Evolutionary conservation across 768 basidiomycete genomes (phyloP).

Genomic region (Kwoniella pini): DNA sequence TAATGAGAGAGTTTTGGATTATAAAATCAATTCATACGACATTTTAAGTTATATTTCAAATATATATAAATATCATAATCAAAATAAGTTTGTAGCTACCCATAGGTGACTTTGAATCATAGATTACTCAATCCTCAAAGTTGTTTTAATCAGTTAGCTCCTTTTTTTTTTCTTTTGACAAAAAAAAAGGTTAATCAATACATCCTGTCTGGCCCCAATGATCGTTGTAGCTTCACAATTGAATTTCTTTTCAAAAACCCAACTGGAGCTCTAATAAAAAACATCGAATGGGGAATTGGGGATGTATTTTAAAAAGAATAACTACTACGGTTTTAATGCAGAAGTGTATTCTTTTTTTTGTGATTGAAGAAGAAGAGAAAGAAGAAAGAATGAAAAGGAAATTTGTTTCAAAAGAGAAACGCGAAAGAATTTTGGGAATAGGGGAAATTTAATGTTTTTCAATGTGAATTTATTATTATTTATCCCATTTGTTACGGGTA

Average conservation of each 20-base stretch:
- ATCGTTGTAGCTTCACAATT: conserved; percentile 26
- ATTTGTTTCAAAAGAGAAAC: neutral
- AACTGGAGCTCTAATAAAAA: no score
- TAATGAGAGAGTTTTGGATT: no score
- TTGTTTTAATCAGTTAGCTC: conserved; percentile 49
- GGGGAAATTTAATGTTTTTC: neutral
- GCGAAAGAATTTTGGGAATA: neutral
- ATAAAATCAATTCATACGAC: no score
- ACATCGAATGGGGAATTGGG: conserved; percentile 37
- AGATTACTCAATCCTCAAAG: conserved; percentile 42
- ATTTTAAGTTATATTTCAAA: no score
- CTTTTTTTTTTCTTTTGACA: neutral
- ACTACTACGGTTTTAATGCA: neutral
- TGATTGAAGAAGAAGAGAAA: conserved; percentile 2
- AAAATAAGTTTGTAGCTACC: conserved; percentile 47
- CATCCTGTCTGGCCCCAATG: conserved; percentile 51
- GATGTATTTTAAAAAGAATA: conserved; percentile 14
- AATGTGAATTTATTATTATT: neutral
- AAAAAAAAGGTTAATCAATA: conserved; percentile 31
- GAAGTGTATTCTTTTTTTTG: conserved; percentile 1
- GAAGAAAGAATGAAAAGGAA: neutral
- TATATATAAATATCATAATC: no score
- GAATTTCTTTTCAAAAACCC: no score
- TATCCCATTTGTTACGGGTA: neutral
- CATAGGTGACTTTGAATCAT: conserved; percentile 53